These are phyloP conservation scores for Fusarium sp. DNA, from an alignment of 2,329 filamentous ascomycete genomes.

Conservation along the genomic window DNA sequence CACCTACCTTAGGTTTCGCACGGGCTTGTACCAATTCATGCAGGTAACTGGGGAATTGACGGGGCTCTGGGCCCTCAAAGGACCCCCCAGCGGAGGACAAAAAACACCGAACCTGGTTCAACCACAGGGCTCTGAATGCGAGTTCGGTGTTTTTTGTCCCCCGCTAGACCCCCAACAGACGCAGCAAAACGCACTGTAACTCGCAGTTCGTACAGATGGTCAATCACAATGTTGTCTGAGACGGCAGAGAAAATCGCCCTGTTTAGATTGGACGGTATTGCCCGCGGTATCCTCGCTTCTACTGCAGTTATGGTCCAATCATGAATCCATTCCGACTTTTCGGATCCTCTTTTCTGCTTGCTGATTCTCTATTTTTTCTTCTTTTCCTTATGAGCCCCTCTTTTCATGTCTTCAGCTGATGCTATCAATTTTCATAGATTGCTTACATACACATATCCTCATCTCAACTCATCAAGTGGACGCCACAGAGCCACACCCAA, in stretches of 20 bases:
- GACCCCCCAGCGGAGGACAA: too few relatives aligned
- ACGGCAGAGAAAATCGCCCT: not conserved
- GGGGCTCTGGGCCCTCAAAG: slow-evolving; percentile 17
- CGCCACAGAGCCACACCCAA: slow-evolving; percentile 27
- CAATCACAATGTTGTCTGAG: slow-evolving; percentile 3
- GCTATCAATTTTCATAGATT: slow-evolving; percentile 15
- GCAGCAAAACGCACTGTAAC: slow-evolving; percentile 16
- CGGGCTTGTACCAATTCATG: slow-evolving; percentile 25
- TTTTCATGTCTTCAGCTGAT: slow-evolving; percentile 12
- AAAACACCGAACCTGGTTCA: too few relatives aligned
- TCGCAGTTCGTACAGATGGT: not conserved
- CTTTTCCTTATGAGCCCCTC: slow-evolving; percentile 14
- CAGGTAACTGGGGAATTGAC: slow-evolving; percentile 30
- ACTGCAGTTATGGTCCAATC: slow-evolving; percentile 30
- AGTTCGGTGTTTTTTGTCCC: too few relatives aligned
- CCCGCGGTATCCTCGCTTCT: slow-evolving; percentile 20
- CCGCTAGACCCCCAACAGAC: slow-evolving; percentile 21
- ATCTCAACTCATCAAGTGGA: slow-evolving; percentile 2
- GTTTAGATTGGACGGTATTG: not conserved
- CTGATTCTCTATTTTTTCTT: slow-evolving; percentile 15
- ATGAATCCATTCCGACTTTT: slow-evolving; percentile 6
- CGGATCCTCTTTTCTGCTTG: slow-evolving; percentile 36
- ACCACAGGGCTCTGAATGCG: too few relatives aligned
- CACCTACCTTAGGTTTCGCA: slow-evolving; percentile 14
- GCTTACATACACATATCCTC: slow-evolving; percentile 8